These are phyloP conservation scores for Phascolomyces articulosus DNA, from an alignment of 371 early-diverging fungal genomes.

Conservation along the genomic window DNA sequence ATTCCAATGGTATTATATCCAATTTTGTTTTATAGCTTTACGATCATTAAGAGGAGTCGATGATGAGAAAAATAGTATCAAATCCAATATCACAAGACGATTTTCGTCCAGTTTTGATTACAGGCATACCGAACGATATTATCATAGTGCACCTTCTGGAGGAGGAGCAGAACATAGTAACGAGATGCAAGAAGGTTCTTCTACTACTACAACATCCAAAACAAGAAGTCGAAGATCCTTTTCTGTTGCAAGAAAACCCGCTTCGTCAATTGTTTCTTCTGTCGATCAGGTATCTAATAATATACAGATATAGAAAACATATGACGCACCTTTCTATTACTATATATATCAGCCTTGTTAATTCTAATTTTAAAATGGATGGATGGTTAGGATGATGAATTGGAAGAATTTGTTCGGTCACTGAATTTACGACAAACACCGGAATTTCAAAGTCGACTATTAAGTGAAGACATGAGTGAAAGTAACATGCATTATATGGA, in stretches of 20 bases:
- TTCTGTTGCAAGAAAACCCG: background rate
- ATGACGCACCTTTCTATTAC: too few species aligned
- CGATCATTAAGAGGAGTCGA: constrained; percentile 10
- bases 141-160: constrained; percentile 2
- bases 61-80: constrained; percentile 9
- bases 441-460: background rate
- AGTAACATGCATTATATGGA: background rate
- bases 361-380: too few species aligned
- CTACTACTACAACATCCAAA: constrained; percentile 21
- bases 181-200: background rate
- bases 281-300: background rate
- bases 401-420: constrained; percentile 64
- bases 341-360: too few species aligned
- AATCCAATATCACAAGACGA: background rate
- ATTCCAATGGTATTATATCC: too few species aligned
- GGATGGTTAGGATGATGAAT: constrained; percentile 42
- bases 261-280: background rate
- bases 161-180: too few species aligned
- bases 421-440: constrained; percentile 34
- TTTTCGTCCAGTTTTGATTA: constrained; percentile 7
- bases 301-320: background rate
- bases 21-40: constrained; percentile 9
- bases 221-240: constrained; percentile 12
- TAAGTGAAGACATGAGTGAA: constrained; percentile 43
- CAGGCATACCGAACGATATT: constrained; percentile 12